These are phyloP conservation scores for Akanthomyces uredinophilus DNA, from an alignment of 2,329 filamentous ascomycete genomes.

Conservation along the genomic window DNA sequence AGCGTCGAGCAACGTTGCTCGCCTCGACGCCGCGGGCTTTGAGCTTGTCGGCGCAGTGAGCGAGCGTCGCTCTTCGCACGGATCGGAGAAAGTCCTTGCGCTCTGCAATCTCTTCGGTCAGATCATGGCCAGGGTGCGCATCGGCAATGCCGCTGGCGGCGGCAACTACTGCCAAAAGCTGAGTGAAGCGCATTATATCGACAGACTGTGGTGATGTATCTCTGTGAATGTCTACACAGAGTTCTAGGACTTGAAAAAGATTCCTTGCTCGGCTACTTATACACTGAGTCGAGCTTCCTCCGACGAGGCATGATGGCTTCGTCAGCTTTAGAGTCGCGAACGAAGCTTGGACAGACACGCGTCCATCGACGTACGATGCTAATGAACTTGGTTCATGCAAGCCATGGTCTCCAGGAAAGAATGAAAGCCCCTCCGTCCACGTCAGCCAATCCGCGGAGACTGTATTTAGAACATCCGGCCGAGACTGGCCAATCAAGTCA, in stretches of 20 bases:
- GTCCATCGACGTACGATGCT: neutral
- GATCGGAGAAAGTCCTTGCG: constrained; percentile 39
- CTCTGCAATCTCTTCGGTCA: constrained; percentile 43
- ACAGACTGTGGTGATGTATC: neutral
- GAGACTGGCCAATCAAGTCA: neutral
- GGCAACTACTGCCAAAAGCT: neutral
- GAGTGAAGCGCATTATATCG: neutral
- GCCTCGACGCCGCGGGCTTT: constrained; percentile 41
- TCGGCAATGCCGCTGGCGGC: neutral
- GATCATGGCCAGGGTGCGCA: constrained; percentile 44
- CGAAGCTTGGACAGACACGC: neutral
- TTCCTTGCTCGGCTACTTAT: neutral
- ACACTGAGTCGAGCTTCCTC: neutral
- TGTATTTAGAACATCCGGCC: neutral
- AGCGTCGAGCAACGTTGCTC: constrained; percentile 40
- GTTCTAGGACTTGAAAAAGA: neutral
- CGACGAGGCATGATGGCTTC: neutral
- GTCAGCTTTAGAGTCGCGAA: neutral
- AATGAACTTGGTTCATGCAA: neutral
- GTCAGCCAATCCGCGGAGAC: neutral
- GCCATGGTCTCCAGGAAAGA: neutral
- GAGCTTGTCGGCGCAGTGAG: constrained; percentile 42
- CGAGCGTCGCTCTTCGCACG: constrained; percentile 36
- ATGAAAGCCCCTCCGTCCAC: neutral
- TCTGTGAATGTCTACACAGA: neutral